These are phyloP conservation scores for Ophiostoma perfectum DNA, from an alignment of 2,329 filamentous ascomycete species.

Conservation along the genomic window DNA sequence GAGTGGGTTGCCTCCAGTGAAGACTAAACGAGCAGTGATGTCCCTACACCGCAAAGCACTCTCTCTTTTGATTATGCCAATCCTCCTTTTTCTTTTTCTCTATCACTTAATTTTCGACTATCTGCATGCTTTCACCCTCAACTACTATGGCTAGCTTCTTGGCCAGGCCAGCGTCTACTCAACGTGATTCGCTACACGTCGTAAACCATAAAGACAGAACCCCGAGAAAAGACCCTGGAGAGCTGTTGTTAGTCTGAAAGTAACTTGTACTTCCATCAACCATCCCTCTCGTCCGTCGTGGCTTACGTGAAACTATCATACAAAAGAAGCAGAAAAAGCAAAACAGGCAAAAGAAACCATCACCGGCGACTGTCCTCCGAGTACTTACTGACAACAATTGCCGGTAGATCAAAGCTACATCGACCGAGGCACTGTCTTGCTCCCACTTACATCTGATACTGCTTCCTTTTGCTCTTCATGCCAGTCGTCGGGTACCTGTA, in stretches of 20 bases:
- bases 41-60: background rate
- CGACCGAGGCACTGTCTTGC: background rate
- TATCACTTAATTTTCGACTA: too few species aligned
- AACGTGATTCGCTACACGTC: background rate
- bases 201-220: too few species aligned
- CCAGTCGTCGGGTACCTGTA: background rate
- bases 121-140: background rate
- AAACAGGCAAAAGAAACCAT: background rate
- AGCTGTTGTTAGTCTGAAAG: background rate
- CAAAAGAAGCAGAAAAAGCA: too few species aligned
- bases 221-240: background rate
- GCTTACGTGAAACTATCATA: too few species aligned
- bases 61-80: too few species aligned
- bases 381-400: background rate
- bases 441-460: background rate
- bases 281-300: too few species aligned
- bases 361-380: background rate
- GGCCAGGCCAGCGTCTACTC: background rate
- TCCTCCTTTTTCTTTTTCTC: too few species aligned
- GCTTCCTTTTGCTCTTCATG: constrained; percentile 5
- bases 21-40: background rate
- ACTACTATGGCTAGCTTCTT: background rate
- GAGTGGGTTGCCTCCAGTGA: background rate
- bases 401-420: background rate
- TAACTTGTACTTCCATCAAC: too few species aligned